Evolutionary conservation across 2,329 filamentous ascomycete genomes (phyloP).

Genomic region (Penicillium sp.): DNA sequence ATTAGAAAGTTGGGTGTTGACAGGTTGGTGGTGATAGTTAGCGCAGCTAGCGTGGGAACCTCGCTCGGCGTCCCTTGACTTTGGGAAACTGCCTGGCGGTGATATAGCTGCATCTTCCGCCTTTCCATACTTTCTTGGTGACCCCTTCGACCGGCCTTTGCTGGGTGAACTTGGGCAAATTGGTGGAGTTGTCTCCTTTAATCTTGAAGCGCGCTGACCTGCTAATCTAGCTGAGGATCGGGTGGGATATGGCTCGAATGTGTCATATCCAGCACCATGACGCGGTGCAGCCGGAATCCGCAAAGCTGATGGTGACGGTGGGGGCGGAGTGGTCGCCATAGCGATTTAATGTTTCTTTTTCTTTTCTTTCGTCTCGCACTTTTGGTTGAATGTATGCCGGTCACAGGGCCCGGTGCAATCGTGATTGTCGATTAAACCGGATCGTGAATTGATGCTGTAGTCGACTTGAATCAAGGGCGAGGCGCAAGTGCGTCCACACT

Average conservation of each 20-base stretch:
- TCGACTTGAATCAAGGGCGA: slow-evolving; percentile 13
- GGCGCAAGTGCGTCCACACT: not conserved
- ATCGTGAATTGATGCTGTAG: not conserved
- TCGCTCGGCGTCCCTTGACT: not conserved
- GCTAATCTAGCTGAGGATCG: slow-evolving; percentile 43
- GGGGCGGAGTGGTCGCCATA: slow-evolving; percentile 42
- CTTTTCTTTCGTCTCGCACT: not conserved
- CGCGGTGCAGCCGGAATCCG: slow-evolving; percentile 47
- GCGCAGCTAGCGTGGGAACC: not conserved
- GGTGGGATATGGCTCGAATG: slow-evolving; percentile 41
- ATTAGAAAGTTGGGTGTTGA: slow-evolving; percentile 21
- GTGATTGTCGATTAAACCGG: not conserved
- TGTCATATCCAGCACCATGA: slow-evolving; percentile 47
- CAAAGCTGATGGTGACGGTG: slow-evolving; percentile 32
- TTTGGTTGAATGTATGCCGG: not conserved
- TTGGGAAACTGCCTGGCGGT: slow-evolving; percentile 1
- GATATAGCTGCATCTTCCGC: slow-evolving; percentile 8
- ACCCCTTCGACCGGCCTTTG: slow-evolving; percentile 21
- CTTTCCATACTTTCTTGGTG: slow-evolving; percentile 26
- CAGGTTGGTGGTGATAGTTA: not conserved
- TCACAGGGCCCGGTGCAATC: not conserved
- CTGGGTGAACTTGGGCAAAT: slow-evolving; percentile 21
- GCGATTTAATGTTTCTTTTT: not conserved
- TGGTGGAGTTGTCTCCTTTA: slow-evolving; percentile 33
- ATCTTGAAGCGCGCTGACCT: slow-evolving; percentile 30